A percentile compares a stretch with the other conserved stretches of the same genome.
These are phyloP conservation scores for Podaxis pistillaris DNA, from an alignment of 768 basidiomycete genomes.

Conservation along the genomic window DNA sequence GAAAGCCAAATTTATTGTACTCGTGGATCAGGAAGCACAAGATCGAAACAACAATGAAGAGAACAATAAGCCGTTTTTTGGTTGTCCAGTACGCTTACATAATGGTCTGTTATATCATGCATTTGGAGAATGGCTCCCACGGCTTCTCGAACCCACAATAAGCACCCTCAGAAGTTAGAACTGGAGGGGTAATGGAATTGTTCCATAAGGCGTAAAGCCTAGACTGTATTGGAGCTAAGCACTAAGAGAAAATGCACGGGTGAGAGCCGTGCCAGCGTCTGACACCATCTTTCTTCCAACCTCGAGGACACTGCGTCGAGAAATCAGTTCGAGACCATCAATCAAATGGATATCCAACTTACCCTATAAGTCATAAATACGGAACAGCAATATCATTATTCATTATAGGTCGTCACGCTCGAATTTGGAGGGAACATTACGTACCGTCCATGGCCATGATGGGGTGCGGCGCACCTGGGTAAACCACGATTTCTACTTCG, in stretches of 20 bases:
- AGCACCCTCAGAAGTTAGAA: no score
- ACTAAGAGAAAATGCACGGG: not conserved
- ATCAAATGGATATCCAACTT: not conserved
- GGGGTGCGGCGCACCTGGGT: constrained; percentile 67
- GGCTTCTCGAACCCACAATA: no score
- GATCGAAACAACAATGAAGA: not conserved
- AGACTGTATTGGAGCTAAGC: not conserved
- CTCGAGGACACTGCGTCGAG: not conserved
- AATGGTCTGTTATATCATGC: no score
- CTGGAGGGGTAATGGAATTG: not conserved
- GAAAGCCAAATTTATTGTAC: no score
- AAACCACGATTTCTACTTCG: constrained; percentile 51
- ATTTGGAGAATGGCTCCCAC: no score
- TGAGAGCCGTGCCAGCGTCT: constrained; percentile 11
- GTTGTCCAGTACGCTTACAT: no score
- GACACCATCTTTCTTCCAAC: constrained; percentile 14
- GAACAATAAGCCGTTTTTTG: not conserved
- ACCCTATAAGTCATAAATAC: constrained; percentile 2
- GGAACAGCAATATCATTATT: not conserved
- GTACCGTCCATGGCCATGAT: constrained; percentile 75
- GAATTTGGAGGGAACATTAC: constrained; percentile 20
- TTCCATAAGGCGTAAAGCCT: not conserved
- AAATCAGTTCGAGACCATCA: not conserved
- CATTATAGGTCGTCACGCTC: not conserved
- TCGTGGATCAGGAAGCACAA: not conserved